Evolutionary conservation across 129 eudicot genomes (phyloP), one percentile per base, ranked within the genome.

Genomic region (Chrysanthemum makinoi): DNA sequence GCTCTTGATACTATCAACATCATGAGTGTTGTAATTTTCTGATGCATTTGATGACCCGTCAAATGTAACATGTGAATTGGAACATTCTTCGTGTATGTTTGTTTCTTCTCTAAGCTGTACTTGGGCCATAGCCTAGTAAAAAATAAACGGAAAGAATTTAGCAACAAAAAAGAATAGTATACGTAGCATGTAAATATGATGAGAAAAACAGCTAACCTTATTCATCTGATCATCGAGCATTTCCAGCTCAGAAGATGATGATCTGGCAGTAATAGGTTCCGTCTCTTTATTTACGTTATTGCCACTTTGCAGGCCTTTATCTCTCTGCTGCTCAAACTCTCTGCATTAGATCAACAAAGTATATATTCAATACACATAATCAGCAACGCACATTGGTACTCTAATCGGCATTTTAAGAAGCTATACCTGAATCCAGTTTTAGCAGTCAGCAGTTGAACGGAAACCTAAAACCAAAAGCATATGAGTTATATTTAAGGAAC

Each of bases 311-410:
- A 95, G 77, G 71, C 96, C 97, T 72, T 79, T 86, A 70, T 95
- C 99, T 81, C 97, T 80, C 76, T 95, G 99, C 80, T 95, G 97
- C 84, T 95, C 99, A 80, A 95, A 95, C 59, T 95, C 99, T 73
- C 99, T 94, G 87, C 35, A 65, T 19, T 49, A 63, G 51, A 66
- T 15, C 43, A 68, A 77, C 53, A 68, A 44, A 66, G 54, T 19
- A 71, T 14, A 3, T 16, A 78, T 46, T 59, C 16, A 52, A 74
- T 51, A 33, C 49, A 20, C 39, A 53, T 18, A 74, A 54, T 13
- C 54, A 58, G 26, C 12, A n/a, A 52, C 18, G n/a, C 17, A 33
- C 10, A 7, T 39, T 19, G 71, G 62, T 12, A 30, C 43, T 67
- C 35, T 49, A 67, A 60, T 51, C 66, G 43, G 49, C 24, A 28